These are phyloP conservation scores for Medicago truncatula DNA, from an alignment of 306 rosid species.

Conservation along the genomic window MtrunA17r5.0-ANR NC_053049.1:40615001-40615500, in stretches of 20 bases:
- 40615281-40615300: slow-evolving; percentile 1
- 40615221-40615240: background rate
- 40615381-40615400: slow-evolving; percentile 11
- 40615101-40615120: no score
- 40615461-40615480: background rate
- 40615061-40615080: no score
- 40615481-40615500: slow-evolving; percentile 37
- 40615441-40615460: slow-evolving; percentile 20
- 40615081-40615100: no score
- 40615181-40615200: background rate
- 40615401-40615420: slow-evolving; percentile 45
- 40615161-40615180: background rate
- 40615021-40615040: no score
- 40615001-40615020: no score
- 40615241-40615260: background rate
- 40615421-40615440: slow-evolving; percentile 42
- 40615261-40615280: background rate
- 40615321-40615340: slow-evolving; percentile 25
- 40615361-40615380: slow-evolving; percentile 26
- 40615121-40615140: background rate
- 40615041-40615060: no score
- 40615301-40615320: slow-evolving; percentile 40
- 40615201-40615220: background rate
- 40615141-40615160: background rate
- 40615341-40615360: slow-evolving; percentile 37